Evolutionary conservation across 2,329 filamentous ascomycete genomes (phyloP), one percentile per base, ranked within the genome.

Genomic region (Aaosphaeria arxii): DNA sequence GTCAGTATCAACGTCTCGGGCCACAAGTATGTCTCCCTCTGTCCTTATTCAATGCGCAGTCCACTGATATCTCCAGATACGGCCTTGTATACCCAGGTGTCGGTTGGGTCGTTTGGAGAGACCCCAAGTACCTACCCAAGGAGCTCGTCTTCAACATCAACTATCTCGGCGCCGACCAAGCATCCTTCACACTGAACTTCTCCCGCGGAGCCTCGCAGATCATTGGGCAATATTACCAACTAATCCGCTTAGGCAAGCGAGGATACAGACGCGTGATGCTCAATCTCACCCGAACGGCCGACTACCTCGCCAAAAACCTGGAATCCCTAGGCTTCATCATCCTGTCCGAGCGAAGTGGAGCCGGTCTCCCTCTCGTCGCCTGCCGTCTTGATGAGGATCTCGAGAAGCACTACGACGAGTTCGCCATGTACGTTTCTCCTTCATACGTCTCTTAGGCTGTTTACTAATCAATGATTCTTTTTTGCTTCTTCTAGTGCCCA

Each of bases 131-230:
- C 72, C 81, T 96, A 3, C 92, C 92, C 6, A 81, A 92, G 66
- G 91, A 96, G 64, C 85, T 96, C 24, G 90, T 97, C 62, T 97
- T 97, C 83, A 96, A 96, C 80, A 96, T 97, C 81, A 96, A 96
- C 80, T 97, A 97, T 74, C 86, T 96, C 5, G 92, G 92, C 43
- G 91, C 92, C 7, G 90, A 96, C 66, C 92, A 97, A 70, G 87
- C 91, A 2, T 96, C 90, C 3, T 96, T 96, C 75, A 96, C 92
- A 0, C 84, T 97, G 50, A 97, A 97, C 79, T 97, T 97, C 78
- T 95, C 89, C 66, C 95, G 96, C 71, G 91, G 91, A 48, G 92
- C 92, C 9, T 90, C 87, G 5, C 91, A 96, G 67, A 89, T 96
- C 64, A 95, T 97, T 53, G 92, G 89, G 30, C 92, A 97, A 74